phyloP scores from a whole-genome alignment of 257 asterid species.

The Fraxinus anomala region DNA sequence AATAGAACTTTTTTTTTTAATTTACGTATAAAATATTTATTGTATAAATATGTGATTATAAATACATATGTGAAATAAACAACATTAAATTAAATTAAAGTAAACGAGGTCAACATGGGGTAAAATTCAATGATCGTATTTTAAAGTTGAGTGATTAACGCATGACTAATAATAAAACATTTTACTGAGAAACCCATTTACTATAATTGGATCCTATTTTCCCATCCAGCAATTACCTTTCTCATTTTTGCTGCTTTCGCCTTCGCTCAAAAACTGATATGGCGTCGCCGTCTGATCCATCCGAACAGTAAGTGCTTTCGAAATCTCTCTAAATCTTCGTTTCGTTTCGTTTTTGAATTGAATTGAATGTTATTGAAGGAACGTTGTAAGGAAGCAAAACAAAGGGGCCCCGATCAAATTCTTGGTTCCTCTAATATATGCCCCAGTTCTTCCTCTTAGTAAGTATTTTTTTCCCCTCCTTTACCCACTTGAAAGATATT shows the following conservation, averaged over 20 bases:
- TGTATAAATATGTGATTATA: no score
- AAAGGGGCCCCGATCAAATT: conserved; percentile 62
- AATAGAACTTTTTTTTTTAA: no score
- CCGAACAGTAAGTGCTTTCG: conserved; percentile 40
- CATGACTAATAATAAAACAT: no score
- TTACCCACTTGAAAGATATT: neutral
- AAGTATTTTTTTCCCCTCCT: conserved; percentile 21
- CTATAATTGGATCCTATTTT: no score
- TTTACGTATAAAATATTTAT: no score
- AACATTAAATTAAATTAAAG: no score
- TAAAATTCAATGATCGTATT: no score
- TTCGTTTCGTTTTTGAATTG: neutral
- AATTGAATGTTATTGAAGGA: conserved; percentile 40
- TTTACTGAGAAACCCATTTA: no score
- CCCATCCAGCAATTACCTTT: no score
- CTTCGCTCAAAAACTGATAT: conserved; percentile 27
- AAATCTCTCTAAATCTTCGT: conserved; percentile 1
- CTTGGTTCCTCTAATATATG: conserved; percentile 65
- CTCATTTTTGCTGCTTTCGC: neutral
- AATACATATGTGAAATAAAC: no score
- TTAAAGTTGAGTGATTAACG: no score
- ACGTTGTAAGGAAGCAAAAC: conserved; percentile 50
- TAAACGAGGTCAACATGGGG: no score
- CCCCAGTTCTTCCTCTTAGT: conserved; percentile 88
- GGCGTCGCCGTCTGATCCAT: conserved; percentile 55